phyloP scores from a whole-genome alignment of 495 filamentous ascomycete genomes.

The Bombardia bombarda region DNA sequence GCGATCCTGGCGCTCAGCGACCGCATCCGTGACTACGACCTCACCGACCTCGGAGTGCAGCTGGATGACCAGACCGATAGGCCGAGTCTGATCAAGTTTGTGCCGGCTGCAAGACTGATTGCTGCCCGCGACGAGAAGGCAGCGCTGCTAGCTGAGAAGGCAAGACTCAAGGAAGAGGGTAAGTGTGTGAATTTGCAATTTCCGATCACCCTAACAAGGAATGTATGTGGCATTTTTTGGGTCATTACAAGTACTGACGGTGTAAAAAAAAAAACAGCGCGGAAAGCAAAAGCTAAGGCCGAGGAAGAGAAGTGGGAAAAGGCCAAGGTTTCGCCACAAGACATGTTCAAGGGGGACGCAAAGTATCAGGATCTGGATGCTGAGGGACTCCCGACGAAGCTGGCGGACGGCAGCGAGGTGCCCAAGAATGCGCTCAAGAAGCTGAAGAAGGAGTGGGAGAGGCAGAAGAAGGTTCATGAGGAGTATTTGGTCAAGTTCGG shows the following conservation, averaged over 20 bases:
- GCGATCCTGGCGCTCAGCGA: constrained; percentile 64
- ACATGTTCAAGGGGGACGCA: constrained; percentile 65
- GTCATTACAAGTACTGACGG: too few species aligned
- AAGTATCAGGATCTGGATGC: constrained; percentile 77
- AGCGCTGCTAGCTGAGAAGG: constrained; percentile 44
- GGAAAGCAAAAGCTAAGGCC: constrained; percentile 46
- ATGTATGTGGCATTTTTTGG: too few species aligned
- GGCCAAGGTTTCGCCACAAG: constrained; percentile 58
- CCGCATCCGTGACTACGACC: constrained; percentile 66
- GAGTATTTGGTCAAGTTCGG: constrained; percentile 29
- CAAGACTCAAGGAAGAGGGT: constrained; percentile 52
- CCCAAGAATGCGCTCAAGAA: constrained; percentile 77
- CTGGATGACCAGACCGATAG: constrained; percentile 69
- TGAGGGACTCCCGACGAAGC: constrained; percentile 73
- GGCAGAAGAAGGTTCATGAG: constrained; percentile 82
- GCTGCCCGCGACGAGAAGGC: constrained; percentile 67
- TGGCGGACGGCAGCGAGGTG: constrained; percentile 68
- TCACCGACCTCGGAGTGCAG: constrained; percentile 74
- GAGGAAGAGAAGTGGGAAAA: constrained; percentile 53
- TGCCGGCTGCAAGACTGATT: constrained; percentile 59
- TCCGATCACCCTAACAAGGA: constrained; percentile 10
- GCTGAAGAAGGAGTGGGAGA: constrained; percentile 85
- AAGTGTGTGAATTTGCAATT: constrained; percentile 12
- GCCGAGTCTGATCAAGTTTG: constrained; percentile 76
- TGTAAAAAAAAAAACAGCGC: constrained; percentile 16